These are phyloP conservation scores for Alternaria atra DNA, from an alignment of 2,329 filamentous ascomycete genomes.

Conservation along the genomic window DNA sequence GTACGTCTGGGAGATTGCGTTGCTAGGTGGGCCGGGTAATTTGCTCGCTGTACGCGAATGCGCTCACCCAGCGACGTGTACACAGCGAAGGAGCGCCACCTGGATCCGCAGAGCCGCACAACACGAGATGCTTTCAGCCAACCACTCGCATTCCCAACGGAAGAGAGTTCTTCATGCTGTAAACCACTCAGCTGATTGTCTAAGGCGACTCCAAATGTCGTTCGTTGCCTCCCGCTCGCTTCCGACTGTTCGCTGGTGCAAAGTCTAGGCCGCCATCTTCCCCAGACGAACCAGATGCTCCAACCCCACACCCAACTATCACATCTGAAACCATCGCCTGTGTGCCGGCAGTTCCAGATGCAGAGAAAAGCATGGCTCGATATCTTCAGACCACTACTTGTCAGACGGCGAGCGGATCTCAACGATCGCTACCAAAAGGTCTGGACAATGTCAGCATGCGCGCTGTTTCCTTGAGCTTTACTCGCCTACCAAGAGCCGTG, in stretches of 20 bases:
- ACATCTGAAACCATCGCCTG: constrained; percentile 20
- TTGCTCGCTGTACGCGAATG: constrained; percentile 5
- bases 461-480: neutral
- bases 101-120: constrained; percentile 22
- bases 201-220: constrained; percentile 6
- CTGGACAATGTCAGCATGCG: constrained; percentile 3
- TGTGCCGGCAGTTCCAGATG: constrained; percentile 17
- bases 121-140: constrained; percentile 10
- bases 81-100: constrained; percentile 8
- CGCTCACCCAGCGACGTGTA: constrained; percentile 5
- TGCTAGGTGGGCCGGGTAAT: constrained; percentile 15
- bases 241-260: constrained; percentile 8
- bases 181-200: constrained; percentile 14
- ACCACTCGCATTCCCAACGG: constrained; percentile 21
- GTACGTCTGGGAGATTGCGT: constrained; percentile 15
- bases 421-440: neutral
- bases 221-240: constrained; percentile 22
- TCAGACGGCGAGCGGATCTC: neutral
- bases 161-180: constrained; percentile 12
- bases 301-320: constrained; percentile 19
- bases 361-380: constrained; percentile 13
- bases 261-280: constrained; percentile 18
- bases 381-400: neutral
- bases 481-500: neutral
- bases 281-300: constrained; percentile 26